phyloP scores from a whole-genome alignment of 108 stramenopile species.

The Fragilaria crotonensis region DNA sequence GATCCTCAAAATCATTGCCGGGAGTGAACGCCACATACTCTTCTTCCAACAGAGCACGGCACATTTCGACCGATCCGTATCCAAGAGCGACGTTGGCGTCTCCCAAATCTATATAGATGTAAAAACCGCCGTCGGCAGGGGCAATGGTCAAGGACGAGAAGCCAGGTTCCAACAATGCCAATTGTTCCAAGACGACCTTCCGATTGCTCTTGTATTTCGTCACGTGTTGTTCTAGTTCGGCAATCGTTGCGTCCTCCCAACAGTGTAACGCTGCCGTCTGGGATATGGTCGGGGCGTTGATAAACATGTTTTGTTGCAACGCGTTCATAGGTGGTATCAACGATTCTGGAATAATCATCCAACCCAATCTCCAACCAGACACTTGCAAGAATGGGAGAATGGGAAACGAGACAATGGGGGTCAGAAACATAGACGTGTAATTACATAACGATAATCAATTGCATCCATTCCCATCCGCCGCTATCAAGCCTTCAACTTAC shows the following conservation, averaged over 20 bases:
- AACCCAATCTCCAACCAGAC: slow-evolving; percentile 91
- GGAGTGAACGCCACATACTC: slow-evolving; percentile 83
- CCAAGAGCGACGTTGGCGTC: slow-evolving; percentile 48
- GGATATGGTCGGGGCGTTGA: slow-evolving; percentile 88
- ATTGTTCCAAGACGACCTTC: slow-evolving; percentile 41
- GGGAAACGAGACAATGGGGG: slow-evolving; percentile 3
- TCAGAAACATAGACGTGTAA: neutral
- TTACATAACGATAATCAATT: too few relatives aligned
- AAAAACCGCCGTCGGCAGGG: slow-evolving; percentile 89
- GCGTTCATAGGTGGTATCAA: slow-evolving; percentile 64
- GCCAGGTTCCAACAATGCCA: slow-evolving; percentile 20
- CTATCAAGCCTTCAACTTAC: slow-evolving; percentile 31
- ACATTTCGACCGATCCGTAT: slow-evolving; percentile 59
- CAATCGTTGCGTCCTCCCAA: slow-evolving; percentile 66
- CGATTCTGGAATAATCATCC: slow-evolving; percentile 79
- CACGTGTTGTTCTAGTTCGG: slow-evolving; percentile 75
- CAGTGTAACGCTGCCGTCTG: slow-evolving; percentile 81
- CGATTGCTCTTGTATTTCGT: slow-evolving; percentile 60
- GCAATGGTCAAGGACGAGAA: slow-evolving; percentile 47
- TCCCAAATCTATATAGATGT: slow-evolving; percentile 82
- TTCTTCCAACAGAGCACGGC: slow-evolving; percentile 59
- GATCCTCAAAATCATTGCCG: slow-evolving; percentile 91
- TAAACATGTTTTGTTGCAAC: slow-evolving; percentile 91
- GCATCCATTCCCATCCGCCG: neutral
- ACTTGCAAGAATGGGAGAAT: slow-evolving; percentile 23